Evolutionary conservation across 257 asterid species (phyloP).

Genomic region (Parsonsia alboflavescens): DNA sequence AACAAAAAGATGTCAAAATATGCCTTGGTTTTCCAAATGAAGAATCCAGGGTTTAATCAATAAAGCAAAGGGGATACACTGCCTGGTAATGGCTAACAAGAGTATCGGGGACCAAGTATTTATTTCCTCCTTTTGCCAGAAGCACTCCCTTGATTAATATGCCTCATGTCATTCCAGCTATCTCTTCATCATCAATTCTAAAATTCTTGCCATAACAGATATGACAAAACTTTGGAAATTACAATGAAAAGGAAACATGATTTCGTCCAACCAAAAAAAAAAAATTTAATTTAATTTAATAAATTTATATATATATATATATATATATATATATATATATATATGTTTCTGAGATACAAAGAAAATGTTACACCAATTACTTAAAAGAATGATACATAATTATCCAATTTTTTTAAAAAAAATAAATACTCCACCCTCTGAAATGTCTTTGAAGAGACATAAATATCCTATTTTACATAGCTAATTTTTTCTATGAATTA

Average conservation of each 20-base stretch:
- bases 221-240: not conserved
- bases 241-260: not conserved
- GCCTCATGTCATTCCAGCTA: not conserved
- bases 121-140: not conserved
- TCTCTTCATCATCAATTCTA: not conserved
- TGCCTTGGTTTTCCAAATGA: not conserved
- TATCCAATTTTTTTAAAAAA: no score
- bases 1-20: not conserved
- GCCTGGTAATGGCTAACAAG: not conserved
- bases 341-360: no score
- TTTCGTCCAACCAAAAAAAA: not conserved
- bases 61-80: not conserved
- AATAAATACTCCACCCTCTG: no score
- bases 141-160: not conserved
- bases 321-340: no score
- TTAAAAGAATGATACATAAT: no score
- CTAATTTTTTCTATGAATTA: no score
- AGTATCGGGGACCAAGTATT: not conserved
- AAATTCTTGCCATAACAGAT: not conserved
- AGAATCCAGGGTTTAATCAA: slow-evolving; percentile 4
- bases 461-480: no score
- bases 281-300: no score
- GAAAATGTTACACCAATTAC: no score
- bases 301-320: no score
- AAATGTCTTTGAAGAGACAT: no score